Conservation (phyloP, 208 protist species). For the Leptomonas seymouri region DNA sequence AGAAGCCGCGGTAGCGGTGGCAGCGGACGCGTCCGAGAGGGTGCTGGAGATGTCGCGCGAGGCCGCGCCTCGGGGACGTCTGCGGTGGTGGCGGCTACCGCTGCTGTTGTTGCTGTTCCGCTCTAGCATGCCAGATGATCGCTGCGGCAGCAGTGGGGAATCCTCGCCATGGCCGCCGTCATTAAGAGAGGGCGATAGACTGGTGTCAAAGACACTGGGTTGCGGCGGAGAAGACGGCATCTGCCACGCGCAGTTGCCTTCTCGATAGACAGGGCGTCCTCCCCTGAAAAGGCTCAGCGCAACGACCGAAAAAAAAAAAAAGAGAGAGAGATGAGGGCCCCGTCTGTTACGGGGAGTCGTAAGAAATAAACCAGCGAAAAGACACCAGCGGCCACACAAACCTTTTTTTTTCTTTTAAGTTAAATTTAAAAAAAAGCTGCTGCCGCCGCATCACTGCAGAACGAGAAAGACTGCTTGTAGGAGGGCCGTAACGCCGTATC, state of each 20-base stretch:
- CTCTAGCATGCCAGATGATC: not conserved
- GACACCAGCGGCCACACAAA: too few relatives aligned
- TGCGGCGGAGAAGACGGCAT: constrained; percentile 5
- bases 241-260: not conserved
- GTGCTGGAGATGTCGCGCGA: constrained; percentile 5
- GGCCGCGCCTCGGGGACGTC: not conserved
- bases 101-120: not conserved
- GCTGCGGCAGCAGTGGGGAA: constrained; percentile 9
- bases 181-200: not conserved
- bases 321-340: too few relatives aligned
- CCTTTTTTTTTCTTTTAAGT: too few relatives aligned
- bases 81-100: not conserved
- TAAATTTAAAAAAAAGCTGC: too few relatives aligned
- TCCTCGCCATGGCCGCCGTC: constrained; percentile 4
- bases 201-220: not conserved
- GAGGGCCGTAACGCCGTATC: too few relatives aligned
- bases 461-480: too few relatives aligned
- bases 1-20: constrained; percentile 7
- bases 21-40: not conserved
- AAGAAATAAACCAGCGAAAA: too few relatives aligned
- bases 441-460: too few relatives aligned
- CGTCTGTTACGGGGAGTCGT: too few relatives aligned
- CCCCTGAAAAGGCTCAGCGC: too few relatives aligned
- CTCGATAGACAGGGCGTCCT: not conserved
- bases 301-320: too few relatives aligned